Evolutionary conservation across 2,329 filamentous ascomycete genomes (phyloP).

Genomic region (Cephalotrichum gorgonifer): DNA sequence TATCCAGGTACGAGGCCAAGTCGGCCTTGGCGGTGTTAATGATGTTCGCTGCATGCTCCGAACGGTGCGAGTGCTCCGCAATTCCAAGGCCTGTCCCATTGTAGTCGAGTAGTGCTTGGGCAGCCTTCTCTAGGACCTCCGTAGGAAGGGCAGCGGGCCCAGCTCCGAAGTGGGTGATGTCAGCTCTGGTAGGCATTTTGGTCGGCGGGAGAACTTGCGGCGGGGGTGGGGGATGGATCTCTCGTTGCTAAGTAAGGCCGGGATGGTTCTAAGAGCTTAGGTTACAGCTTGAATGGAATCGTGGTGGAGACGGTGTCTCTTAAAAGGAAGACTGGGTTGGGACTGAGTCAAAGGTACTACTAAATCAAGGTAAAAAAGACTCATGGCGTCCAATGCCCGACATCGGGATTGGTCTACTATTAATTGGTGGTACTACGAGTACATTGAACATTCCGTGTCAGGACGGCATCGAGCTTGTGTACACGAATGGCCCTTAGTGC

Average conservation of each 20-base stretch:
- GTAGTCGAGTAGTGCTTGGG: constrained; percentile 67
- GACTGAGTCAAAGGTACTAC: background rate
- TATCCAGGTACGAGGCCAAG: constrained; percentile 63
- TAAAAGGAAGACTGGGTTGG: background rate
- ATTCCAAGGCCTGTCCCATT: constrained; percentile 80
- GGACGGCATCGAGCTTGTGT: background rate
- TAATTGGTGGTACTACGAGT: no score
- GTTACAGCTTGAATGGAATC: background rate
- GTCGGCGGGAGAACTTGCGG: background rate
- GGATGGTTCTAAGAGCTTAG: background rate
- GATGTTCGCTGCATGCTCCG: constrained; percentile 65
- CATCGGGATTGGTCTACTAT: background rate
- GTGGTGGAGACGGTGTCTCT: background rate
- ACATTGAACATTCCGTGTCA: background rate
- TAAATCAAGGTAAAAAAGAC: background rate
- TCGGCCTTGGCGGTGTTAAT: constrained; percentile 69
- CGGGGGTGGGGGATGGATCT: background rate
- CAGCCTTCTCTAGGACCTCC: constrained; percentile 65
- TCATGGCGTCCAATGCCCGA: background rate
- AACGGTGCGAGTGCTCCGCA: constrained; percentile 85
- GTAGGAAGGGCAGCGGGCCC: constrained; percentile 84
- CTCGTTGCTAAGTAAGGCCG: background rate
- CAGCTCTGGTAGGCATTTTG: constrained; percentile 59
- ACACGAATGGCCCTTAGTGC: background rate
- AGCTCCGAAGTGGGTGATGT: constrained; percentile 81